phyloP scores from a whole-genome alignment of 805 yeast species.

The Nakazawaea wyomingensis region DNA sequence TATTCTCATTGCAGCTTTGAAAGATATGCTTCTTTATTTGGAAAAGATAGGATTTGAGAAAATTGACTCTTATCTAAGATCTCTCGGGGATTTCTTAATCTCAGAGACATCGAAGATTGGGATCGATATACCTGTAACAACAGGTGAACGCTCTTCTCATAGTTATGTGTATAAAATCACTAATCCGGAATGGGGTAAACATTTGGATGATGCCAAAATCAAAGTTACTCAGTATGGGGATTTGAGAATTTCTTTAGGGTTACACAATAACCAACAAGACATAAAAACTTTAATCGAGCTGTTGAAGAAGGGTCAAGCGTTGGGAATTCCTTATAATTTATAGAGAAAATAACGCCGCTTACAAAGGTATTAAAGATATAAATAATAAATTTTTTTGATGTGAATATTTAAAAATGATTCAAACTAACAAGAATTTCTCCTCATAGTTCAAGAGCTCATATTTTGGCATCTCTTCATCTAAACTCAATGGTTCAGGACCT shows the following conservation, averaged over 20 bases:
- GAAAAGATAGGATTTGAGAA: neutral
- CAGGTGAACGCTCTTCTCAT: neutral
- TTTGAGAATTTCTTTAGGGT: slow-evolving; percentile 4
- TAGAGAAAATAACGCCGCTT: neutral
- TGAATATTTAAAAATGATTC: neutral
- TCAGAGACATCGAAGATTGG: neutral
- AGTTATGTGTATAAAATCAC: slow-evolving; percentile 2
- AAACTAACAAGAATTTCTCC: neutral
- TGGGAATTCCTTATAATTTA: neutral
- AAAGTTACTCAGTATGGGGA: neutral
- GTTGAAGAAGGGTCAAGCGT: neutral
- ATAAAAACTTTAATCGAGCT: neutral
- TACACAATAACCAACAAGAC: slow-evolving; percentile 1
- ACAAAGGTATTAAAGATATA: too few species aligned
- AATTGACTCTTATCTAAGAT: slow-evolving; percentile 1
- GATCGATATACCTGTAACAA: neutral
- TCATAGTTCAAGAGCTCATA: slow-evolving; percentile 1
- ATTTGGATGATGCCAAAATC: neutral
- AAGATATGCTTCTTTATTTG: neutral
- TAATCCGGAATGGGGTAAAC: slow-evolving; percentile 4
- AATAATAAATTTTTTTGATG: neutral
- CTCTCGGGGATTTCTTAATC: neutral
- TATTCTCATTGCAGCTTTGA: slow-evolving; percentile 8
- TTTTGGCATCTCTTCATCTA: slow-evolving; percentile 4
- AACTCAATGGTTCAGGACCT: slow-evolving; percentile 1